Percentiles rank a stretch among this genome's conserved stretches.
These are phyloP conservation scores for Asparagopsis taxiformis DNA, from an alignment of 31 red algal species.

Conservation along the genomic window DNA sequence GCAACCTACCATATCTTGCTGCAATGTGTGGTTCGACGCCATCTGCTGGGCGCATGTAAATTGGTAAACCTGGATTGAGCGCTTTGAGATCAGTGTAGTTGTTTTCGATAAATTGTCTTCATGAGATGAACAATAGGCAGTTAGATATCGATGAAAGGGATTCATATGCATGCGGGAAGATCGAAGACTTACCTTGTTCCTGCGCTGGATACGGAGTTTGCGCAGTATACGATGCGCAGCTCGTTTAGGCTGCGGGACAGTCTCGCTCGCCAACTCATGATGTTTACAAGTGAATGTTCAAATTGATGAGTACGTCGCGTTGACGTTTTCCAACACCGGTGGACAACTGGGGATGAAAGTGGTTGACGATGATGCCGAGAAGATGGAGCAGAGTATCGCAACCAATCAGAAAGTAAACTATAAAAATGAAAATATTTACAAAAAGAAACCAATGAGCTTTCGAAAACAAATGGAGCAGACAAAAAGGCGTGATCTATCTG, in stretches of 20 bases:
- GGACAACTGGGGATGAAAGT: too few relatives aligned
- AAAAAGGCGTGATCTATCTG: too few relatives aligned
- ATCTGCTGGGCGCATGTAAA: slow-evolving; percentile 80
- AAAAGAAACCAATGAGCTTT: too few relatives aligned
- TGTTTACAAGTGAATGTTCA: too few relatives aligned
- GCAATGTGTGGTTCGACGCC: slow-evolving; percentile 84
- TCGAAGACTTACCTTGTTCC: slow-evolving; percentile 67
- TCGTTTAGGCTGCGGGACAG: slow-evolving; percentile 80
- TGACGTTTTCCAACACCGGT: too few relatives aligned
- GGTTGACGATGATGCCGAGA: too few relatives aligned
- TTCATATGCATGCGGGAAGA: neutral
- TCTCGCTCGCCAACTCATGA: slow-evolving; percentile 87
- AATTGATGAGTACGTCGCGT: too few relatives aligned
- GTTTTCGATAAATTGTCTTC: slow-evolving; percentile 70
- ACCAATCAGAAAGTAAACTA: too few relatives aligned
- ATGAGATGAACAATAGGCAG: neutral
- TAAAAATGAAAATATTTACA: too few relatives aligned
- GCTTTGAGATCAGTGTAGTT: slow-evolving; percentile 81
- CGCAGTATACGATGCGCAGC: slow-evolving; percentile 79
- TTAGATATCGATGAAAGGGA: neutral
- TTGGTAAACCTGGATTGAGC: slow-evolving; percentile 87
- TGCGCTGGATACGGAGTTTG: slow-evolving; percentile 43
- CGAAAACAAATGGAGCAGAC: too few relatives aligned
- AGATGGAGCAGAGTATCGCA: too few relatives aligned
- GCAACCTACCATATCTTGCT: slow-evolving; percentile 68